Evolutionary conservation across 2,329 filamentous ascomycete genomes (phyloP).

Genomic region (Cadophora sp.): DNA sequence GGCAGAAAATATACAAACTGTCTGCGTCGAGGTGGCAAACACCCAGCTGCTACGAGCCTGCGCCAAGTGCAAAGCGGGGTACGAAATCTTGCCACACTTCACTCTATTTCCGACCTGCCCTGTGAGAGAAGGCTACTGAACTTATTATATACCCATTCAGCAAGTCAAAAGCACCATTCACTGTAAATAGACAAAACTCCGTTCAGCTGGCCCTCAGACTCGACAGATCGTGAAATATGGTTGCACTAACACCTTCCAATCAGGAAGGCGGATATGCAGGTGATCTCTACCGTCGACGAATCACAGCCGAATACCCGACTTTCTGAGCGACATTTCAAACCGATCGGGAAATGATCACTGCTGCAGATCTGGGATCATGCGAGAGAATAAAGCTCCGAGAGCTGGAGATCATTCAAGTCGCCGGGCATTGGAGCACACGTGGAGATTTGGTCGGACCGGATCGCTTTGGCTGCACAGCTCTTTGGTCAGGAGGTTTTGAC

Average conservation of each 20-base stretch:
- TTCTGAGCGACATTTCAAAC: slow-evolving; percentile 6
- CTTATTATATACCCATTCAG: background rate
- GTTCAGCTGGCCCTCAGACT: background rate
- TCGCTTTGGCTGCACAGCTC: slow-evolving; percentile 1
- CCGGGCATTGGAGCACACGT: background rate
- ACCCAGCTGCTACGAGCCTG: background rate
- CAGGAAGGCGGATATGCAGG: slow-evolving; percentile 8
- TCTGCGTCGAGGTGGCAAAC: background rate
- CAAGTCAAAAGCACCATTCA: background rate
- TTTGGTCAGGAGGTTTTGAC: background rate
- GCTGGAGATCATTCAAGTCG: background rate
- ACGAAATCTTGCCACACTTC: background rate
- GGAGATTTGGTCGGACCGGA: slow-evolving; percentile 4
- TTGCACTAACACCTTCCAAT: slow-evolving; percentile 4
- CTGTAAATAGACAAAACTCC: slow-evolving; percentile 1
- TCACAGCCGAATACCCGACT: slow-evolving; percentile 3
- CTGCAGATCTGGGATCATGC: slow-evolving; percentile 4
- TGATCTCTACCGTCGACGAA: slow-evolving; percentile 3
- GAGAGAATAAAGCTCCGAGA: slow-evolving; percentile 5
- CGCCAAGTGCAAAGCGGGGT: background rate
- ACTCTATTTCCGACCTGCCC: background rate
- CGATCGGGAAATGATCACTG: background rate
- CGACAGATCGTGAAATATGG: background rate
- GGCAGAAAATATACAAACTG: too few species aligned
- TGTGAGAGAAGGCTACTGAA: background rate